Conservation (phyloP, 2,329 filamentous ascomycete species). For the Fusarium sp. region DNA sequence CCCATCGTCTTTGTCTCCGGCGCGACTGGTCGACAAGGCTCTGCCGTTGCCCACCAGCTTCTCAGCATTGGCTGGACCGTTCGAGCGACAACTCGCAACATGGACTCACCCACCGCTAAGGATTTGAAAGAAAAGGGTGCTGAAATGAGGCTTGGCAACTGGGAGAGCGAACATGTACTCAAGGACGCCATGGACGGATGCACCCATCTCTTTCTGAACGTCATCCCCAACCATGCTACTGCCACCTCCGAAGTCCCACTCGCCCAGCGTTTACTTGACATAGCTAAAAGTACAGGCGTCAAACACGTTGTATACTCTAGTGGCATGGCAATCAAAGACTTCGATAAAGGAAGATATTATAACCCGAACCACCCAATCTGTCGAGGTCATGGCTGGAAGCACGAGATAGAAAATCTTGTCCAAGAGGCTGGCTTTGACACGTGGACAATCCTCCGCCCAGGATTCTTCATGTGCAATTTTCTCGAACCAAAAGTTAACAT, state of each 20-base stretch:
- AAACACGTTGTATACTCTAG: conserved; percentile 17
- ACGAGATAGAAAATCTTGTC: not conserved
- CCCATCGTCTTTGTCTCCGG: conserved; percentile 2
- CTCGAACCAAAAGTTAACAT: conserved; percentile 9
- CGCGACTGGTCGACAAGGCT: conserved; percentile 11
- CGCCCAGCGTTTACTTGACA: not conserved
- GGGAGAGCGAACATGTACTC: not conserved
- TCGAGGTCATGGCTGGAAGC: not conserved
- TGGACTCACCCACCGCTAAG: not conserved
- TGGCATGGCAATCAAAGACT: conserved; percentile 13
- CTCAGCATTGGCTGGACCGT: not conserved
- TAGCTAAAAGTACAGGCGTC: not conserved
- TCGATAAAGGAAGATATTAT: not conserved
- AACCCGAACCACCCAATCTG: not conserved
- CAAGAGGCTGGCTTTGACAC: not conserved
- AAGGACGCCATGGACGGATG: not conserved
- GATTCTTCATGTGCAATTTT: conserved; percentile 20
- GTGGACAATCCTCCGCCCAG: conserved; percentile 10
- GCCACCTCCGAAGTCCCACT: not conserved
- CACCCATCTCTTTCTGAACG: conserved; percentile 1
- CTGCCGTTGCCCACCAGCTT: not conserved
- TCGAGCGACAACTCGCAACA: not conserved
- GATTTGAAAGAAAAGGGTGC: not conserved
- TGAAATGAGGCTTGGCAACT: not conserved
- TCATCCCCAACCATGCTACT: conserved; percentile 3